phyloP scores from a whole-genome alignment of 306 rosid species.

The Rosa rugosa region DNA sequence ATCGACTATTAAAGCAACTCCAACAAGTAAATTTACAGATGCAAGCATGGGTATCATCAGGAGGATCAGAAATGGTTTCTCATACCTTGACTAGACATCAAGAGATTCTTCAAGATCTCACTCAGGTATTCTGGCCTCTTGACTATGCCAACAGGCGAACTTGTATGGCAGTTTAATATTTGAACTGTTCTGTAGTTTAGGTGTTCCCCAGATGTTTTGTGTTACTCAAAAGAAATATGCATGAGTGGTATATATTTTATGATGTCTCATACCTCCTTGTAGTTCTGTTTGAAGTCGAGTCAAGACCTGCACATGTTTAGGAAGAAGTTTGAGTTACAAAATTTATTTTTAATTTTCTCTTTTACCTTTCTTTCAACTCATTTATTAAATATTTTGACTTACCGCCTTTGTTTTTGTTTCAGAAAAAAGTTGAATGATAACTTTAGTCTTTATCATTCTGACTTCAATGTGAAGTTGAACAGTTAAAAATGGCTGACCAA shows the following conservation, averaged over 20 bases:
- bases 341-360: background rate
- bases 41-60: conserved; percentile 98
- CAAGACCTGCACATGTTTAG: background rate
- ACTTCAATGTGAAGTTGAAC: background rate
- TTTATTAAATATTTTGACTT: background rate
- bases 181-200: background rate
- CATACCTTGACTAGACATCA: conserved; percentile 97
- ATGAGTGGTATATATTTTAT: conserved; percentile 20
- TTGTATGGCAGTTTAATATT: background rate
- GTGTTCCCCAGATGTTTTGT: conserved; percentile 11
- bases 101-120: conserved; percentile 94
- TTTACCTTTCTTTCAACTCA: background rate
- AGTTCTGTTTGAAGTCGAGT: background rate
- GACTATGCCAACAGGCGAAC: background rate
- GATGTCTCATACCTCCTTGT: conserved; percentile 12
- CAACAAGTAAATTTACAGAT: conserved; percentile 96
- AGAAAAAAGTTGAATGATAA: background rate
- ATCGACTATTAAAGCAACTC: conserved; percentile 72
- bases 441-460: background rate
- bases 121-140: conserved; percentile 65
- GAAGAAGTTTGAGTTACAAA: background rate
- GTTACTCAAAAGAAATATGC: conserved; percentile 8
- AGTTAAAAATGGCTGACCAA: background rate
- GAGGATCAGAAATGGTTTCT: conserved; percentile 98
- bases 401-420: background rate